Evolutionary conservation across 139 green algal genomes (phyloP).

Genomic region (Marvania coccoides): DNA sequence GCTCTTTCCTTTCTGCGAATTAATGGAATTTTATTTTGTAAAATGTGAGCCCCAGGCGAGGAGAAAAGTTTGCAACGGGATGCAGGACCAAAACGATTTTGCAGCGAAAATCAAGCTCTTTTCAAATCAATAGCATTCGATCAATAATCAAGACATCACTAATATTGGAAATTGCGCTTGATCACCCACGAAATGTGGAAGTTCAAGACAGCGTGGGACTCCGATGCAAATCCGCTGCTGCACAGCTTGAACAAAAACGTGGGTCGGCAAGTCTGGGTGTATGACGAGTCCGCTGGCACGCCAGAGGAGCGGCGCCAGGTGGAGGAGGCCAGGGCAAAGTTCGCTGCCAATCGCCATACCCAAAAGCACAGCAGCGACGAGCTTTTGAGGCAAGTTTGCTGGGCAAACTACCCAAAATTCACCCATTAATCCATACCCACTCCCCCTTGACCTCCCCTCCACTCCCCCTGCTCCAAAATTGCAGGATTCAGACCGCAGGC

Average conservation of each 20-base stretch:
- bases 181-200: no score
- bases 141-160: not conserved
- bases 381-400: conserved; percentile 51
- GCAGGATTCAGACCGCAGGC: conserved; percentile 20
- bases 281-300: conserved; percentile 47
- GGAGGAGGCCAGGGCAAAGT: conserved; percentile 56
- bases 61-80: not conserved
- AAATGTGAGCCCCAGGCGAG: not conserved
- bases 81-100: not conserved
- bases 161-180: not conserved
- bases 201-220: conserved; percentile 14
- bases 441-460: not conserved
- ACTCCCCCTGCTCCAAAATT: not conserved
- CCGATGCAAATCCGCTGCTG: conserved; percentile 20
- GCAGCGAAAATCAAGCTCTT: not conserved
- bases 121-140: not conserved
- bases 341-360: conserved; percentile 40
- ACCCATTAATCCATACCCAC: not conserved
- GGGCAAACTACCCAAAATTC: no score
- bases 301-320: conserved; percentile 49
- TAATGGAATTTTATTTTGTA: not conserved
- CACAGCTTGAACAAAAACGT: conserved; percentile 50
- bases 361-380: conserved; percentile 80
- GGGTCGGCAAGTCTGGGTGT: conserved; percentile 80
- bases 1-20: no score